Conservation (phyloP, 2,329 filamentous ascomycete genomes). For the Paecilomyces sp. region DNA sequence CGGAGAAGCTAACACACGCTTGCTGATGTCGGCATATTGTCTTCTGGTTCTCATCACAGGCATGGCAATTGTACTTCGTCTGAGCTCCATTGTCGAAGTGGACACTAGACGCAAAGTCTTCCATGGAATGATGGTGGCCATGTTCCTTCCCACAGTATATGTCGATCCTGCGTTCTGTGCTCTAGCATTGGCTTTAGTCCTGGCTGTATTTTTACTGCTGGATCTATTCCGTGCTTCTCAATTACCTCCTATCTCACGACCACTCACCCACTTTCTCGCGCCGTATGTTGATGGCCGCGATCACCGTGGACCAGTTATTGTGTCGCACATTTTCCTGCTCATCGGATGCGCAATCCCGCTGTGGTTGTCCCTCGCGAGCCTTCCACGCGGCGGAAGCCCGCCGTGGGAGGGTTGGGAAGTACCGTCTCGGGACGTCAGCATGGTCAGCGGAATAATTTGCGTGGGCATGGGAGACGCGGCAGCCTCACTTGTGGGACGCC, state of each 20-base stretch:
- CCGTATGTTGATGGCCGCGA: conserved; percentile 94
- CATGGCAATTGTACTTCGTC: conserved; percentile 64
- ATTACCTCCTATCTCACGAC: conserved; percentile 79
- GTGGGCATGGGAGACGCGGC: conserved; percentile 94
- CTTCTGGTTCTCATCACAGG: conserved; percentile 61
- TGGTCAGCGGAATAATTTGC: conserved; percentile 88
- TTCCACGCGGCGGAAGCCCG: conserved; percentile 49
- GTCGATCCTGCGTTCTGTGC: conserved; percentile 79
- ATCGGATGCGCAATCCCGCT: conserved; percentile 92
- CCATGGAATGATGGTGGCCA: conserved; percentile 95
- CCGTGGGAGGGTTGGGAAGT: conserved; percentile 70
- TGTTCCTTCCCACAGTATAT: conserved; percentile 82
- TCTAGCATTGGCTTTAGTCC: conserved; percentile 68
- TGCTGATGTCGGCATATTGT: conserved; percentile 71
- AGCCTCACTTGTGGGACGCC: conserved; percentile 78
- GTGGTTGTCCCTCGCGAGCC: conserved; percentile 75
- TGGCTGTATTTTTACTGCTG: conserved; percentile 79
- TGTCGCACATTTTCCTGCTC: conserved; percentile 91
- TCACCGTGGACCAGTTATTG: conserved; percentile 85
- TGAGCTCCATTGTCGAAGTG: conserved; percentile 75
- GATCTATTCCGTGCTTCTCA: conserved; percentile 87
- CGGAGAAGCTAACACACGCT: conserved; percentile 74
- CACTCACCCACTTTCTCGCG: conserved; percentile 77
- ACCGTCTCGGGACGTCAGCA: conserved; percentile 65
- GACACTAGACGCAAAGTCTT: conserved; percentile 96